Evolutionary conservation across 2,329 filamentous ascomycete genomes (phyloP), one percentile per base, ranked within the genome.

Genomic region (Whalleya microplaca): DNA sequence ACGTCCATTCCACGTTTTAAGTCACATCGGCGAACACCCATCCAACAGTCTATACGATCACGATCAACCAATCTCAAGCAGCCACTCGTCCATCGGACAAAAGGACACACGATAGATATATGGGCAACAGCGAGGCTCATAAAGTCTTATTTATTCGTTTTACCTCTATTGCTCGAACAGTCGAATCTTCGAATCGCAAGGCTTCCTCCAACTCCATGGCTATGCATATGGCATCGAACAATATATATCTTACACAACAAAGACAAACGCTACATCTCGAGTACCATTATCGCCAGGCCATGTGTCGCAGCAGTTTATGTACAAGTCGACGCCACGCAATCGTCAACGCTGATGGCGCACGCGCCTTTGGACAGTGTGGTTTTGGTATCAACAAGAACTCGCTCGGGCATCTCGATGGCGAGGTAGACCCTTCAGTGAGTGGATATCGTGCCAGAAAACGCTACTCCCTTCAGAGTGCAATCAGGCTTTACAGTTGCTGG

Each of bases 151-250:
- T 48, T 51, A 48, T 46, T 48, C 45, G 45, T 29, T 42, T 45
- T 49, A 4, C 32, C 10, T 14, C 32, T 14, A 14, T 37, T 12
- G 32, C 14, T 37, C 14, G 7, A 16, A 37, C 8, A 3, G 32
- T 37, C 4, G 14, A 37, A 37, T n/a, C 20, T 5, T 37, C 4
- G 14, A 37, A 37, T n/a, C 20, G 29, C 46, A 41, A 40, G 47
- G 48, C 55, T 37, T 29, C 42, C 51, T 41, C 58, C 56, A 59
- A 69, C 63, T 59, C 59, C 61, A 19, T 32, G 57, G 59, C 59
- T 68, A 66, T 69, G 67, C 65, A 68, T 58, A 46, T 59, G 54
- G 61, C 61, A 58, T 51, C 41, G 45, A 57, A 59, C 18, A 55
- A 60, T 63, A 66, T 66, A 66, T 66, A 66, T 66, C 52, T 51